Base-by-base conservation (phyloP, 345 rosid species). In the Turritis glabra region DNA sequence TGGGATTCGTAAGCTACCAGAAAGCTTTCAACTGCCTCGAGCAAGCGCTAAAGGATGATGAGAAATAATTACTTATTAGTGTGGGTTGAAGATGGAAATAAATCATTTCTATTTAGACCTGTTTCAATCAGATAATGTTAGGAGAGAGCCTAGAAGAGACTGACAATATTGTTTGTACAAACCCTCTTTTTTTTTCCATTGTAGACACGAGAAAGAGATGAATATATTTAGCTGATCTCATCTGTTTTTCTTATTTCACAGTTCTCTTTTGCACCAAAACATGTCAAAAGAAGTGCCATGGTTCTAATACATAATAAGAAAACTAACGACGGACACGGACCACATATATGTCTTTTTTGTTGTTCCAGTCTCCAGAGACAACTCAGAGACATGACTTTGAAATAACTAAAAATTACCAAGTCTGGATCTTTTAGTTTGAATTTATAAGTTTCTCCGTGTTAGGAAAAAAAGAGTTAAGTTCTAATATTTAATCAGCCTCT, bases 1-100 rank as follows among this genome's bases (percentile, higher is more conserved):
- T 91, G 93, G 96, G 98, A 0, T 91, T 93, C 84, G 48, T 84
- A 43, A 91, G 86, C 55, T 79, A 85, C 61, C 84, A 85, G 70
- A 93, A 86, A 78, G 87, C 97, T 61, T 79, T 85, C 72, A 83
- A 80, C 48, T 64, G 64, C 54, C 86, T 92, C 62, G 86, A 86
- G 71, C 85, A 76, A 21, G 86, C 90, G 35, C 54, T 72, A 50
- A 51, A 72, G 38, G 1, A 17, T 47, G 58, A 60, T 17, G 59
- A 48, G 23, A 54, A 62, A 62, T 72, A 21, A 72, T n/a, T n/a
- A n/a, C n/a, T n/a, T n/a, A 47, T 43, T 64, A 75, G 33, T 3
- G 12, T 1, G 0, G 41, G 77, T 63, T 44, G 55, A 68, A 70
- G 72, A 64, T n/a, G 32, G 43, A 71, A 53, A 67, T 61, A 55